Conservation (phyloP, 2,329 filamentous ascomycete genomes). For the Periconia macrospinosa region DNA sequence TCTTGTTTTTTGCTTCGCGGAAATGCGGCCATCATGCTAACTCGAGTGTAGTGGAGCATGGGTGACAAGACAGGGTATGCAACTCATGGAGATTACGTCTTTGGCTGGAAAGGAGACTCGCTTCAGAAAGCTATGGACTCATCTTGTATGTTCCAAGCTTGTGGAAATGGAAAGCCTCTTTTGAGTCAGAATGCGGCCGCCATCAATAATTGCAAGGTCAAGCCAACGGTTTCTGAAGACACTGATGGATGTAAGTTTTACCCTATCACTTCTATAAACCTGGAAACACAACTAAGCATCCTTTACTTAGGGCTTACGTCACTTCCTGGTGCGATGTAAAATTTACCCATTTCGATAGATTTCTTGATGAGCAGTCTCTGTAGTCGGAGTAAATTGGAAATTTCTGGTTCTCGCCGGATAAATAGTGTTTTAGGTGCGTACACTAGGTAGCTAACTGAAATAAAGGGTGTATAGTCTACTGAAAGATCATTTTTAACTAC, state of each 20-base stretch:
- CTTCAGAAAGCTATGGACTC: constrained; percentile 26
- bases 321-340: background rate
- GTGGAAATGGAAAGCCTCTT: constrained; percentile 17
- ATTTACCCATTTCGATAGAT: background rate
- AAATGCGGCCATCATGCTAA: background rate
- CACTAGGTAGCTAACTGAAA: too few relatives aligned
- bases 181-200: constrained; percentile 17
- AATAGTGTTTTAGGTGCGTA: too few relatives aligned
- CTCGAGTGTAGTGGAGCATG: constrained; percentile 4
- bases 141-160: constrained; percentile 22
- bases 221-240: constrained; percentile 2
- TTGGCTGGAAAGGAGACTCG: constrained; percentile 29
- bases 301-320: background rate
- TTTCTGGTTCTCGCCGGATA: too few relatives aligned
- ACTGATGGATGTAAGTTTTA: constrained; percentile 10
- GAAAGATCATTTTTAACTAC: too few relatives aligned
- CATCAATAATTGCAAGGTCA: constrained; percentile 5
- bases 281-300: background rate
- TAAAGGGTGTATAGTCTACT: too few relatives aligned
- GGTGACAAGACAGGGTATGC: constrained; percentile 27
- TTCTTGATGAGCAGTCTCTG: background rate
- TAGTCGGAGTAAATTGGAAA: background rate
- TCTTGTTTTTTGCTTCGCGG: background rate
- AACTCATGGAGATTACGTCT: constrained; percentile 29
- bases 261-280: background rate